Conservation (phyloP, 2,329 filamentous ascomycete genomes). For the Aspergillus brasiliensis region DNA sequence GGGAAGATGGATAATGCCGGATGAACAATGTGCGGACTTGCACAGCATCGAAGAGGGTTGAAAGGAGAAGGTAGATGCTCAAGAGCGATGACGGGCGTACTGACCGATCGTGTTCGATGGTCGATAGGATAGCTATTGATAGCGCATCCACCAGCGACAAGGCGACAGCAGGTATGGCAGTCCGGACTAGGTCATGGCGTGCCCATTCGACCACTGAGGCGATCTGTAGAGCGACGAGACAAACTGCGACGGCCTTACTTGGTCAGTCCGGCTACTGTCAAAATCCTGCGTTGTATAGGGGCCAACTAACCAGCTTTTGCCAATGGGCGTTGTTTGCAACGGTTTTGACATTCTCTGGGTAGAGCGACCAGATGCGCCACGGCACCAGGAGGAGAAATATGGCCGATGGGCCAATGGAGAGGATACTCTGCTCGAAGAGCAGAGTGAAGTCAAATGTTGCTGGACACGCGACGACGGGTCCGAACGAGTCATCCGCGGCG, state of each 20-base stretch:
- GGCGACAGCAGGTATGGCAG: background rate
- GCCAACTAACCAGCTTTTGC: background rate
- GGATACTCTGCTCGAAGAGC: slow-evolving; percentile 11
- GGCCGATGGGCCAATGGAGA: slow-evolving; percentile 6
- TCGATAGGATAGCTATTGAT: background rate
- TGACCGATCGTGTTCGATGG: slow-evolving; percentile 25
- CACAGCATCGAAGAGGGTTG: slow-evolving; percentile 45
- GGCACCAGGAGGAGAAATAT: slow-evolving; percentile 2
- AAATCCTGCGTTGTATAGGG: background rate
- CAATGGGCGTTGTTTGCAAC: background rate
- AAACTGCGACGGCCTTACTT: background rate
- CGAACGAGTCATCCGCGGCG: background rate
- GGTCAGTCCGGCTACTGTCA: background rate
- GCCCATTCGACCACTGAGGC: slow-evolving; percentile 3
- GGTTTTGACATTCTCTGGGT: background rate
- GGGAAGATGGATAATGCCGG: slow-evolving; percentile 23
- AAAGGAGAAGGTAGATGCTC: slow-evolving; percentile 44
- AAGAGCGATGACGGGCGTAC: slow-evolving; percentile 30
- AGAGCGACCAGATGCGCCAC: slow-evolving; percentile 1
- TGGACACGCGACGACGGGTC: background rate
- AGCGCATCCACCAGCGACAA: background rate
- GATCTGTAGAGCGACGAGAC: background rate
- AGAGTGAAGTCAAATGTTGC: slow-evolving; percentile 11
- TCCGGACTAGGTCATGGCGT: background rate
- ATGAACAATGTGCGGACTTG: slow-evolving; percentile 43